Percentiles rank a stretch among this genome's conserved stretches.
These are phyloP conservation scores for Debaryomyces hansenii DNA, from an alignment of 805 yeast species.

Conservation along the genomic window DNA sequence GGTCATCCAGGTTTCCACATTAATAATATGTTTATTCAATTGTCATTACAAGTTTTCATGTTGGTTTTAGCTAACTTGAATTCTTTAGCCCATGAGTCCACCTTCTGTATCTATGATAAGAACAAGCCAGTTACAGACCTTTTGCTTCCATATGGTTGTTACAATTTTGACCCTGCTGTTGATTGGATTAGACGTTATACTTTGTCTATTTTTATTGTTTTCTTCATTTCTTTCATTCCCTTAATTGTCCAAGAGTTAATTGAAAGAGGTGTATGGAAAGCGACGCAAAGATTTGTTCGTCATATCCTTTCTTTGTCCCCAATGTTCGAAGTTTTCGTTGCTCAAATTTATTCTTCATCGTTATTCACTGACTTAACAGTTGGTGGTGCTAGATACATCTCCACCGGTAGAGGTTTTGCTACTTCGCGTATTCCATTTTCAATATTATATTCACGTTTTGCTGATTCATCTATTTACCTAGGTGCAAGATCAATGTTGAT, in stretches of 20 bases:
- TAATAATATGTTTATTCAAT: slow-evolving; percentile 71
- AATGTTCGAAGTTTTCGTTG: slow-evolving; percentile 75
- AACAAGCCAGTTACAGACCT: slow-evolving; percentile 61
- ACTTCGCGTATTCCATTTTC: slow-evolving; percentile 68
- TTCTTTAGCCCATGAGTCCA: slow-evolving; percentile 59
- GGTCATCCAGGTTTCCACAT: slow-evolving; percentile 88
- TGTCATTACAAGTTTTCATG: slow-evolving; percentile 57
- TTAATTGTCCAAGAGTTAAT: slow-evolving; percentile 73
- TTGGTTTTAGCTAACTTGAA: slow-evolving; percentile 65
- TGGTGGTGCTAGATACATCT: slow-evolving; percentile 81
- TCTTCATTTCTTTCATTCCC: slow-evolving; percentile 73
- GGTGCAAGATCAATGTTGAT: slow-evolving; percentile 78
- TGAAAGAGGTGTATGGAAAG: slow-evolving; percentile 74
- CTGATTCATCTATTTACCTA: slow-evolving; percentile 79
- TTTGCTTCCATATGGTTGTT: slow-evolving; percentile 67
- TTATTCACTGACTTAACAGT: slow-evolving; percentile 64
- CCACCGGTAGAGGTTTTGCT: slow-evolving; percentile 83
- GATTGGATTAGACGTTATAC: slow-evolving; percentile 76
- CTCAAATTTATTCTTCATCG: slow-evolving; percentile 73
- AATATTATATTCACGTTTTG: slow-evolving; percentile 66
- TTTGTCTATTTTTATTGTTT: slow-evolving; percentile 71
- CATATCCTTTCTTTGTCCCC: slow-evolving; percentile 75
- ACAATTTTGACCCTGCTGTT: slow-evolving; percentile 66
- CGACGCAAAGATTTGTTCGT: slow-evolving; percentile 59
- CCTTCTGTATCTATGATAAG: slow-evolving; percentile 60